These are phyloP conservation scores for Exserohilum turcica DNA, from an alignment of 2,329 filamentous ascomycete species.

Conservation along the genomic window DNA sequence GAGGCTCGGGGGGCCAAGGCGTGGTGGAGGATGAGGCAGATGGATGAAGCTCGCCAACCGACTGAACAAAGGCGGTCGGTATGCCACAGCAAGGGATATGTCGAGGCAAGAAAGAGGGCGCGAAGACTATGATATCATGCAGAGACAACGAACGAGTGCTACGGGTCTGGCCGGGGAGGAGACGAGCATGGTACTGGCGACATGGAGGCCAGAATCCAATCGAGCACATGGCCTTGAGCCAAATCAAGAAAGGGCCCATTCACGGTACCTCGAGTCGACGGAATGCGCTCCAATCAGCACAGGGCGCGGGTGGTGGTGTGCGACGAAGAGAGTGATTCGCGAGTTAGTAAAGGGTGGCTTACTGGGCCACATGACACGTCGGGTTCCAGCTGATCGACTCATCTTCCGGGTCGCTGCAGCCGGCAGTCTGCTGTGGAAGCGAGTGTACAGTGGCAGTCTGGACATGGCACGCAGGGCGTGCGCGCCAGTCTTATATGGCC, in stretches of 20 bases:
- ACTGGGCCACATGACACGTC: conserved; percentile 44
- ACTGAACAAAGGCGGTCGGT: conserved; percentile 19
- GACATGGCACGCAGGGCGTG: conserved; percentile 17
- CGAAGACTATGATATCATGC: conserved; percentile 41
- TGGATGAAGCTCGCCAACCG: conserved; percentile 29
- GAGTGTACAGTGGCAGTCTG: conserved; percentile 27
- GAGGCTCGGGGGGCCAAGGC: conserved; percentile 23
- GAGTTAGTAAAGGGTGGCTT: conserved; percentile 45
- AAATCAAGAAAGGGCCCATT: conserved; percentile 44
- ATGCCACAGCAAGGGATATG: conserved; percentile 34
- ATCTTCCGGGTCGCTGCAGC: conserved; percentile 36
- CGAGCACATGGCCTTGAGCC: conserved; percentile 44
- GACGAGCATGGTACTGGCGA: conserved; percentile 34
- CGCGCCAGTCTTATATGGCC: conserved; percentile 32
- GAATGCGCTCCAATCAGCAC: conserved; percentile 40
- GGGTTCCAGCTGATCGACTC: conserved; percentile 45
- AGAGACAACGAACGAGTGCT: conserved; percentile 32
- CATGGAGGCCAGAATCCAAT: conserved; percentile 39
- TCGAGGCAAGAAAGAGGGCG: conserved; percentile 24
- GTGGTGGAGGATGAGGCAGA: conserved; percentile 29
- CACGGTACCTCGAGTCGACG: conserved; percentile 43
- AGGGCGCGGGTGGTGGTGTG: conserved; percentile 41
- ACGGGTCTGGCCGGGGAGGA: conserved; percentile 28
- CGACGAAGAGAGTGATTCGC: conserved; percentile 46
- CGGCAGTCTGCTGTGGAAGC: conserved; percentile 23